phyloP scores from a whole-genome alignment of 352 stramenopile genomes.

The Phytopythium boreale region DNA sequence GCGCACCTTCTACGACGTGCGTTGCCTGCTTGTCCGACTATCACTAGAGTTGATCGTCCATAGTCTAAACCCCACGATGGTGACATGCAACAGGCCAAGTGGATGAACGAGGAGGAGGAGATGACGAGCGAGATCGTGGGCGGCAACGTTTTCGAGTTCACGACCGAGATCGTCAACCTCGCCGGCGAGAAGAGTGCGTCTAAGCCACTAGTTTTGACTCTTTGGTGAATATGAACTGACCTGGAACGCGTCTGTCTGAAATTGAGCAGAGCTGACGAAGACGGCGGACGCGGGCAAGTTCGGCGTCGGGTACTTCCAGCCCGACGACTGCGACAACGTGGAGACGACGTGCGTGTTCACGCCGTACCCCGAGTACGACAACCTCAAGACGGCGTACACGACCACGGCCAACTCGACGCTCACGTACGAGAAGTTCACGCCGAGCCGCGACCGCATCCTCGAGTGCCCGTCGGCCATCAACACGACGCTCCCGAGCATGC shows the following conservation, averaged over 20 bases:
- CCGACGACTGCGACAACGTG: conserved; percentile 56
- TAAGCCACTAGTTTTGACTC: not conserved
- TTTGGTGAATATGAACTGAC: not conserved
- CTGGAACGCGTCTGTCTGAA: not conserved
- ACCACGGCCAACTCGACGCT: conserved; percentile 47
- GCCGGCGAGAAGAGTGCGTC: conserved; percentile 22
- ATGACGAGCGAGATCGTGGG: conserved; percentile 66
- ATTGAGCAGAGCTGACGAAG: conserved; percentile 30
- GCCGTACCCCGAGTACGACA: conserved; percentile 54
- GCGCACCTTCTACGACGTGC: conserved; percentile 54
- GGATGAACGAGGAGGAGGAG: conserved; percentile 72
- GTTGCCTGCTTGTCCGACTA: not conserved
- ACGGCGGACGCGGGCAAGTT: conserved; percentile 48
- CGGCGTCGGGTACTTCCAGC: conserved; percentile 64
- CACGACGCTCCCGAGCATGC: not conserved
- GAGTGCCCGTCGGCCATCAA: conserved; percentile 22
- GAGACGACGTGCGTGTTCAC: conserved; percentile 44
- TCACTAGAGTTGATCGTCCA: not conserved
- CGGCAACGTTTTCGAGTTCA: conserved; percentile 79
- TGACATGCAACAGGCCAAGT: conserved; percentile 39
- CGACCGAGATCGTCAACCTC: conserved; percentile 59
- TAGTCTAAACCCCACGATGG: too few relatives aligned
- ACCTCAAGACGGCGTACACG: conserved; percentile 44
- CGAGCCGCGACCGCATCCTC: conserved; percentile 30
- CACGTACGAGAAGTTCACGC: conserved; percentile 33